These are phyloP conservation scores for Blepharisma japonicum DNA, from an alignment of 73 alveolate genomes.

Conservation along the genomic window DNA sequence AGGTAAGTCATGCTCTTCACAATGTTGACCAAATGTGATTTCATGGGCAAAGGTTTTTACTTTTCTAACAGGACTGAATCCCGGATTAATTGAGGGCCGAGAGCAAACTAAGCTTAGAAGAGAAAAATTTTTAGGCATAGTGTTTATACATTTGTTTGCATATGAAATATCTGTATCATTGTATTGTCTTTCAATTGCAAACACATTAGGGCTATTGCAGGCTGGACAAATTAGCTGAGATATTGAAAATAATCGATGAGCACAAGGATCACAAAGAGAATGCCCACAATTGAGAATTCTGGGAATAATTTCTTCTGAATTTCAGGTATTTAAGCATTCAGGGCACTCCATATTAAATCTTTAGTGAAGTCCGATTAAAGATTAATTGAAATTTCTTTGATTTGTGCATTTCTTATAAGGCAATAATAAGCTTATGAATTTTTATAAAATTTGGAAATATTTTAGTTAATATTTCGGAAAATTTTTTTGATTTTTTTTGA, in stretches of 20 bases:
- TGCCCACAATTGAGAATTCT: conserved; percentile 69
- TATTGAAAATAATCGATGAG: neutral
- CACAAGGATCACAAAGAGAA: conserved; percentile 49
- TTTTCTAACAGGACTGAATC: neutral
- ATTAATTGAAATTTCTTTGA: neutral
- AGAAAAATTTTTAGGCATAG: conserved; percentile 29
- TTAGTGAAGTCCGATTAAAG: neutral
- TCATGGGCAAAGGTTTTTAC: neutral
- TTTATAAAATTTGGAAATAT: too few species aligned
- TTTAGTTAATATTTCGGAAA: too few species aligned
- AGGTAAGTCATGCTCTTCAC: conserved; percentile 21
- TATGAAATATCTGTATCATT: conserved; percentile 5
- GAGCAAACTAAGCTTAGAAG: conserved; percentile 12
- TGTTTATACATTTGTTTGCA: conserved; percentile 7
- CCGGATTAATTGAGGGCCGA: neutral
- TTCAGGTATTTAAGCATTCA: conserved; percentile 52
- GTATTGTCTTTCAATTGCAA: neutral
- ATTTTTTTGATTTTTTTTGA: too few species aligned
- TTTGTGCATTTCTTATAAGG: too few species aligned
- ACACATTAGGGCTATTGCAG: neutral
- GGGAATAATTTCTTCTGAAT: conserved; percentile 48
- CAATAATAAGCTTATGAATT: too few species aligned
- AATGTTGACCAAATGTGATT: neutral
- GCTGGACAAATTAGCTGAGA: conserved; percentile 2
- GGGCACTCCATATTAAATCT: conserved; percentile 56